Percentiles rank a stretch among this genome's conserved stretches.
These are phyloP conservation scores for Boletellus emodensis DNA, from an alignment of 768 basidiomycete genomes.

Conservation along the genomic window DNA sequence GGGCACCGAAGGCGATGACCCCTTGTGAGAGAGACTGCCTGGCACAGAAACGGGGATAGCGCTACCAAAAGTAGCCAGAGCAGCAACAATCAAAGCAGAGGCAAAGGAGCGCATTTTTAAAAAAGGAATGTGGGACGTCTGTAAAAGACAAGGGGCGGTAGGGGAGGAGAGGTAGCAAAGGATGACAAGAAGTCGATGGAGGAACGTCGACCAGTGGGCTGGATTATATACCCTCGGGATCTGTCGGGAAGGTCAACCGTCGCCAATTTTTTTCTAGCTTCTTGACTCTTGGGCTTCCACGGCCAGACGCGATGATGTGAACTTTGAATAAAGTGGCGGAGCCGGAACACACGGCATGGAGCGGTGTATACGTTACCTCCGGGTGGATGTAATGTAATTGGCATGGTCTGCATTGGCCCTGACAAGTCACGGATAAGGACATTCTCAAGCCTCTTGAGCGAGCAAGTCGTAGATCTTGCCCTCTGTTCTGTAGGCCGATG, in stretches of 20 bases:
- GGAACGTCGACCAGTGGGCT: not conserved
- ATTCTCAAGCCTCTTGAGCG: not conserved
- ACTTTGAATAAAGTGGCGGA: not conserved
- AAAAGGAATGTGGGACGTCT: constrained; percentile 31
- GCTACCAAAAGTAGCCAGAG: constrained; percentile 28
- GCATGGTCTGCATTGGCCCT: not conserved
- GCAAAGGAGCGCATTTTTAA: constrained; percentile 36
- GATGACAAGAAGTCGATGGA: constrained; percentile 19
- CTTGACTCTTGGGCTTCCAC: not conserved
- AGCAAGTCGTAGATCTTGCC: not conserved
- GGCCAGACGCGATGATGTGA: constrained; percentile 8
- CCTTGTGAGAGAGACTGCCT: not conserved
- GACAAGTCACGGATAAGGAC: too few species aligned
- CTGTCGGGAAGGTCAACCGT: not conserved
- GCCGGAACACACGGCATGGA: constrained; percentile 14
- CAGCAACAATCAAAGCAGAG: constrained; percentile 22
- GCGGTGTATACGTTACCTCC: not conserved
- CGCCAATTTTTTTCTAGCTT: constrained; percentile 1
- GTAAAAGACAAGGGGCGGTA: constrained; percentile 5
- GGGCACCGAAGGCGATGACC: too few species aligned
- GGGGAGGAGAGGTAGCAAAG: constrained; percentile 1
- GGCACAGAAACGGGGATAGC: constrained; percentile 16
- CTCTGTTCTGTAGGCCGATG: not conserved
- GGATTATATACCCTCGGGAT: constrained; percentile 18
- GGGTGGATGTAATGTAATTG: not conserved